phyloP scores from a whole-genome alignment of 371 early-diverging fungal species.

The Mortierella sp. region DNA sequence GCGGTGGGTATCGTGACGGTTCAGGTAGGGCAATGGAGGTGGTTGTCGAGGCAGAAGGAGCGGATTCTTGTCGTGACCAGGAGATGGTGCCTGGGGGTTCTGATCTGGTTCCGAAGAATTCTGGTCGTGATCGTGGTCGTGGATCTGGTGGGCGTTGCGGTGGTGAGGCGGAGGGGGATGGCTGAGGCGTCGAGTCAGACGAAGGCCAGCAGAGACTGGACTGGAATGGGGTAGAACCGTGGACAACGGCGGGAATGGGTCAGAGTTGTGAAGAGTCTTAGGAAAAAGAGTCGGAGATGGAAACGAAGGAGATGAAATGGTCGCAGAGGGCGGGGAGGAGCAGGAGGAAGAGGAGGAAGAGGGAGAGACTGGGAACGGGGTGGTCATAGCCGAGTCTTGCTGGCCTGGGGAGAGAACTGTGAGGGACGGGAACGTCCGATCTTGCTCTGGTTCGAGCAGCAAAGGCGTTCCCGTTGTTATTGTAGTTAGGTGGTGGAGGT shows the following conservation, averaged over 20 bases:
- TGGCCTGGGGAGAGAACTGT: too few species aligned
- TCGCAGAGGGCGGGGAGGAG: conserved; percentile 1
- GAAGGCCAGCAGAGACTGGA: conserved; percentile 2
- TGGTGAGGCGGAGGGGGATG: background rate
- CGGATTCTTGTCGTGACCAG: background rate
- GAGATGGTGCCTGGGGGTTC: background rate
- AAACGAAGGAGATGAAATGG: background rate
- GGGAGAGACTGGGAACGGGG: conserved; percentile 4
- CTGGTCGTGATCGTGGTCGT: background rate
- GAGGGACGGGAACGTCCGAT: too few species aligned
- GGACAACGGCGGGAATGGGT: too few species aligned
- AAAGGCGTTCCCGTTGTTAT: conserved; percentile 3
- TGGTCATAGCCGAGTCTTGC: too few species aligned
- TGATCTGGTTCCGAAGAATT: background rate
- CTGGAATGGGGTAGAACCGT: background rate
- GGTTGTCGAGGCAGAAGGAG: background rate
- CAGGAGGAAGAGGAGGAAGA: background rate
- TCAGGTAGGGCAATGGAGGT: background rate
- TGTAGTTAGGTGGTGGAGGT: conserved; percentile 16
- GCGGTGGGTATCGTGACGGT: conserved; percentile 1
- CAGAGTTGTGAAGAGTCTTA: background rate
- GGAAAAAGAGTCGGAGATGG: background rate
- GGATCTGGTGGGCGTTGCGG: background rate
- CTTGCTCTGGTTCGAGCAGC: too few species aligned
- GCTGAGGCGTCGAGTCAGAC: background rate